Evolutionary conservation across 2,329 filamentous ascomycete genomes (phyloP), one percentile per base, ranked within the genome.

Genomic region (Fonsecaea nubica): DNA sequence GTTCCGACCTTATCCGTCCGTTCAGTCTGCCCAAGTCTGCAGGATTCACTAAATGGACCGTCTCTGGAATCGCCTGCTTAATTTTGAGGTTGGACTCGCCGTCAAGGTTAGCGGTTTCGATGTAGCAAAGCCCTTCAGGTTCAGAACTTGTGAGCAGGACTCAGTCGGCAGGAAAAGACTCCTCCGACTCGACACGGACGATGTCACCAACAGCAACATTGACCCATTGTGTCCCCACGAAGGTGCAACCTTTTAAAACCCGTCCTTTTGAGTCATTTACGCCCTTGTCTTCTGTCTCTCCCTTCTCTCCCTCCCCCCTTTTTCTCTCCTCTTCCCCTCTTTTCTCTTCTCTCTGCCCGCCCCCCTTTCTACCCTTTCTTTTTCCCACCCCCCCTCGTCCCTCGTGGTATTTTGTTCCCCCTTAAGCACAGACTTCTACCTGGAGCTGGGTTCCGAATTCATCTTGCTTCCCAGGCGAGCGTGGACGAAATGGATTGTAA

Each of bases 21-120:
- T 92, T 91, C 3, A 99, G 81, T 68, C 94, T 86, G 75, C 92
- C 92, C 69, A 99, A 83, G 74, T 98, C 94, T 70, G 86, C 89
- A 18, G 93, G 88, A 75, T 92, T 97, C 66, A 99, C 93, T 76
- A 97, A 84, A 67, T 90, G 85, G 13, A 91, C 89, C 0, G 95
- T 99, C 81, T 99, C 95, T 0, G 95, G 94, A 62, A 97, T 89
- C 1, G 89, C 94, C 81, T 99, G 95, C 81, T 99, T 99, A 81
- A 99, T 97, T 81, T 99, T 99, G 73, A 99, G 82, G 77, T 99
- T 99, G 21, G 95, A 99, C 80, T 99, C 95, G 73, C 95, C 95
- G 74, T 99, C 95, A 65, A 99, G 83, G 76, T 99, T 99, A 30
- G 95, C 94, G 1, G 95, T 99, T 81, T 99, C 95, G 76, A 99